Percentiles rank a stretch among this genome's conserved stretches.
phyloP scores from a whole-genome alignment of 148 eudicot species.

The Amaranthus palmeri region DNA sequence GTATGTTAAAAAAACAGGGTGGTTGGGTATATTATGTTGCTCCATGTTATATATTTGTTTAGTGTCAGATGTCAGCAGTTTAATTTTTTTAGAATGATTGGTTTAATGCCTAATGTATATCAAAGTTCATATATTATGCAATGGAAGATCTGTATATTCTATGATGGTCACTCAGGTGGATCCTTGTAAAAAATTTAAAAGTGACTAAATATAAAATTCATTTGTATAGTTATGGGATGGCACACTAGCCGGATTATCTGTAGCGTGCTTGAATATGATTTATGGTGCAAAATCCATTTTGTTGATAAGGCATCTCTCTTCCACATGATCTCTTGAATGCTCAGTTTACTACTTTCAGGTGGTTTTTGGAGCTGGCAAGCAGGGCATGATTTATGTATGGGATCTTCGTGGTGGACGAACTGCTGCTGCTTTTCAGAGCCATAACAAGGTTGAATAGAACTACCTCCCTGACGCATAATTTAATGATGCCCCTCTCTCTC shows the following conservation, averaged over 20 bases:
- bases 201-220: neutral
- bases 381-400: constrained; percentile 74
- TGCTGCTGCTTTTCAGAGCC: constrained; percentile 65
- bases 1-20: neutral
- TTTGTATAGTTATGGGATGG: neutral
- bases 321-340: neutral
- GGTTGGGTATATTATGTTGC: neutral
- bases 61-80: neutral
- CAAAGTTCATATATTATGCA: neutral
- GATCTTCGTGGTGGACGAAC: constrained; percentile 97
- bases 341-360: constrained; percentile 37
- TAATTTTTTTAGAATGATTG: neutral
- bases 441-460: constrained; percentile 53
- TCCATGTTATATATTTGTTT: neutral
- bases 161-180: neutral
- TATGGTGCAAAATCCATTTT: neutral
- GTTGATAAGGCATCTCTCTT: neutral
- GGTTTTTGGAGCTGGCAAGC: constrained; percentile 65
- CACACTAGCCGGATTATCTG: neutral
- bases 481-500: neutral
- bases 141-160: neutral
- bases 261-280: neutral
- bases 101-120: neutral
- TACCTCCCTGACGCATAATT: neutral
- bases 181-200: neutral